Base-by-base conservation (phyloP, 805 yeast species). In the Wickerhamomyces subpelliculosus region DNA sequence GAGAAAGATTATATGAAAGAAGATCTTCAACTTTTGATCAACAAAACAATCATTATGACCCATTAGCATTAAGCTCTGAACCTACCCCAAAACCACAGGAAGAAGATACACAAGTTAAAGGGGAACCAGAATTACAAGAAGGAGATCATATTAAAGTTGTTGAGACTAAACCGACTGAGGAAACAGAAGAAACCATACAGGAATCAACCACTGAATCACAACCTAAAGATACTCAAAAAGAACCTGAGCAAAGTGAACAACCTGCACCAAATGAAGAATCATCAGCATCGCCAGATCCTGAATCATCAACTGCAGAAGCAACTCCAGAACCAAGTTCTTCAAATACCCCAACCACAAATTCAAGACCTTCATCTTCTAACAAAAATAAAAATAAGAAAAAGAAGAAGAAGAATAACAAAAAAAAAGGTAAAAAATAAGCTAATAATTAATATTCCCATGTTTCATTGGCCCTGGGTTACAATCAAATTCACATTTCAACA, bases 21-120 rank as follows among this genome's bases (percentile, higher is more conserved):
- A 47, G 45, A 11, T 60, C 65, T 4, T 61, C 66, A 1, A 40
- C 44, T 1, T 62, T 44, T 46, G 67, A 62, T 36, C 47, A 51
- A 23, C 48, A 51, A 25, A 49, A 62, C 31, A 58, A 60, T 36
- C 26, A 40, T n/a, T 49, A 47, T 18, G 50, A 46, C 32, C 40
- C 36, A 22, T 27, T 34, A 10, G 24, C 8, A 13, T 14, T 19
- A 32, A 20, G n/a, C 23, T 26, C 22, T 9, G 16, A 22, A 4
- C 25, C 25, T 6, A 23, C 12, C 25, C 25, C 23, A 21, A 21
- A 21, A 7, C 13, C 7, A 24, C 26, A 24, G 12, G 12, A 24
- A 24, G 26, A 4, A 4, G 26, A 25, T n/a, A n/a, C n/a, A n/a
- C n/a, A n/a, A n/a, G n/a, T n/a, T n/a, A n/a, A n/a, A n/a, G n/a